A percentile compares a stretch with the other conserved stretches of the same genome.
phyloP scores from a whole-genome alignment of 2,329 filamentous ascomycete species.

The Chaetothyriales sp. region DNA sequence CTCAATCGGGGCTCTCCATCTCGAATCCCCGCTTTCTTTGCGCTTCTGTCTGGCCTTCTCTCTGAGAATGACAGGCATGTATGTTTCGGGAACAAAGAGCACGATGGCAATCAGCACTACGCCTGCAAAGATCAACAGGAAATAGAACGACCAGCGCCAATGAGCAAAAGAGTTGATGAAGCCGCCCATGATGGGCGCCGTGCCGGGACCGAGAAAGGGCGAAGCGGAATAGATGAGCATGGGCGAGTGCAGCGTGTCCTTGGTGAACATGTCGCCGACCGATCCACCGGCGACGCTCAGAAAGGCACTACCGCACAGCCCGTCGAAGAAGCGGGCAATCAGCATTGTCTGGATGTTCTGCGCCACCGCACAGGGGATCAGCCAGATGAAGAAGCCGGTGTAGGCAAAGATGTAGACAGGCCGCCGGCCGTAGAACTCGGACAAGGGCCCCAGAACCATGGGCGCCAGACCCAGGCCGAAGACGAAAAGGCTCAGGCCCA shows the following conservation, averaged over 20 bases:
- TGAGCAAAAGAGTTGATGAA: conserved; percentile 57
- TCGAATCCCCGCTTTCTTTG: conserved; percentile 55
- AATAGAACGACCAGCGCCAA: conserved; percentile 68
- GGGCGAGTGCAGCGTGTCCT: conserved; percentile 52
- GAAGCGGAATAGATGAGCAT: conserved; percentile 62
- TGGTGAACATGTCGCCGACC: conserved; percentile 59
- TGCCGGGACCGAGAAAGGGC: conserved; percentile 46
- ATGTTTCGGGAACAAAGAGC: conserved; percentile 66
- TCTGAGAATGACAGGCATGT: conserved; percentile 57
- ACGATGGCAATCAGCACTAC: conserved; percentile 47
- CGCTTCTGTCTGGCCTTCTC: conserved; percentile 54
- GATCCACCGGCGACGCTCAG: conserved; percentile 57
- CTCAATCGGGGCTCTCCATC: conserved; percentile 60
- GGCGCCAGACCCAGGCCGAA: conserved; percentile 57
- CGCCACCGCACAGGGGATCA: conserved; percentile 71
- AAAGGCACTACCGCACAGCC: conserved; percentile 42
- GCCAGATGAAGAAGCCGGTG: conserved; percentile 60
- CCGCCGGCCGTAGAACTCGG: conserved; percentile 68
- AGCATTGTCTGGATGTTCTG: conserved; percentile 69
- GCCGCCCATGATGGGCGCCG: conserved; percentile 16
- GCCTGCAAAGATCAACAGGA: conserved; percentile 60
- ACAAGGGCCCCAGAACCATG: conserved; percentile 49
- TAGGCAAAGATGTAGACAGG: conserved; percentile 70
- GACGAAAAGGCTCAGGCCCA: conserved; percentile 74
- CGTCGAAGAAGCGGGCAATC: conserved; percentile 57